Percentiles rank a stretch among this genome's conserved stretches.
These are phyloP conservation scores for Gastrolobium bilobum DNA, from an alignment of 306 rosid species.

Conservation along the genomic window DNA sequence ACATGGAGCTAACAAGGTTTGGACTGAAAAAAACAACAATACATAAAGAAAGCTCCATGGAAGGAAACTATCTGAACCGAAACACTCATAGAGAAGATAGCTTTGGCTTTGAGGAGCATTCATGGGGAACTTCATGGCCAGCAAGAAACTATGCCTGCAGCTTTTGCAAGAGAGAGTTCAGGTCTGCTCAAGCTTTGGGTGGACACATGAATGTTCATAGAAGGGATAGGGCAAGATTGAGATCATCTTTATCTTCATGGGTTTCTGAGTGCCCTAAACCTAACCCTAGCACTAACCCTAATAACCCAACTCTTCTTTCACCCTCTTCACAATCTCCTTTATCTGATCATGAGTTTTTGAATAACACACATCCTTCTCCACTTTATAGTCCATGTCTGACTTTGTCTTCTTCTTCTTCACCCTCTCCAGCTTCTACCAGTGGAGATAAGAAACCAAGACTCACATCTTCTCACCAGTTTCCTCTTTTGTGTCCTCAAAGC, in stretches of 20 bases:
- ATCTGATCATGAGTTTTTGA: constrained; percentile 39
- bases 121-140: constrained; percentile 67
- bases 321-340: constrained; percentile 42
- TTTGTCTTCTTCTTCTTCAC: constrained; percentile 56
- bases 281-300: constrained; percentile 50
- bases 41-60: constrained; percentile 55
- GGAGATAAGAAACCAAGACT: constrained; percentile 56
- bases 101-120: constrained; percentile 57
- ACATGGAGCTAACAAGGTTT: constrained; percentile 21
- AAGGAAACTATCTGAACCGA: constrained; percentile 59
- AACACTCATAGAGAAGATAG: constrained; percentile 51
- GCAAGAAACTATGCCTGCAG: constrained; percentile 71
- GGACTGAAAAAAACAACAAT: constrained; percentile 15
- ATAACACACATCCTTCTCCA: constrained; percentile 45
- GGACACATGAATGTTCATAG: constrained; percentile 96
- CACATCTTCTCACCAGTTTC: constrained; percentile 34
- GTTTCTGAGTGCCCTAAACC: constrained; percentile 55
- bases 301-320: constrained; percentile 48
- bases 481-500: constrained; percentile 54
- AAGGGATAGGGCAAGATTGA: constrained; percentile 84
- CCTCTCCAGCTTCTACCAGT: constrained; percentile 49
- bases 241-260: constrained; percentile 60
- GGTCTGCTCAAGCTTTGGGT: constrained; percentile 89
- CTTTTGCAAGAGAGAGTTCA: constrained; percentile 88
- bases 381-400: constrained; percentile 46